Base-by-base conservation (phyloP, 768 basidiomycete genomes). In the Rhizopogon vesiculosus region DNA sequence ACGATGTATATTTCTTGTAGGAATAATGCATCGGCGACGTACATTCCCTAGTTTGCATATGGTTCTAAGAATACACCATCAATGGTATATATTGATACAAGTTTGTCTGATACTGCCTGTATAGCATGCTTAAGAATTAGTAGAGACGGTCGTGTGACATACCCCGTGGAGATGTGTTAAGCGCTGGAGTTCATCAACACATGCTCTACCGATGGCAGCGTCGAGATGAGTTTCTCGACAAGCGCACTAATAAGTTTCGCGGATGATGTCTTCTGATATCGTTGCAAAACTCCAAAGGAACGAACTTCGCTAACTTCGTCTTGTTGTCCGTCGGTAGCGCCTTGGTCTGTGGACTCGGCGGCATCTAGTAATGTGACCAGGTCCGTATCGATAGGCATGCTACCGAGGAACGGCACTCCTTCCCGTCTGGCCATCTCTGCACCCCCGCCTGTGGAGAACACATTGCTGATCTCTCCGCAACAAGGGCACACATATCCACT, bases 401-500 rank as follows among this genome's bases (percentile, higher is more conserved):
- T 81, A 10, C 97, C 97, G 53, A 99, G 76, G 67, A 94, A 97
- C 46, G 66, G 69, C 39, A 98, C 63, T 1, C 77, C 80, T 64
- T 95, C 91, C 50, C 78, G 79, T 58, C 78, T 76, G 4, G 91
- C 93, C 88, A 94, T 86, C 64, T 86, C 89, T 71, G 87, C 84
- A 1, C 95, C 97, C 2, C 97, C 97, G 15, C 93, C 93, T 4
- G 85, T 88, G 7, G 94, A 97, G 70, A 98, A 99, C 53, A 97
- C 83, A 69, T 96, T 92, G 75, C 86, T 92, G 62, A 98, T 77
- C 70, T 98, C 95, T 15, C 92, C 92, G 68, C 97, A 98, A 67
- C 95, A 97, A 44, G 97, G 97, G 66, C 96, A 98, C 18, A 89
- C 90, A 72, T 97, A 98, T 49, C 97, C 97, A 60, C 92, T 91